Evolutionary conservation across 176 grass and related monocot genomes (phyloP).

Genomic region (Poa annua): DNA sequence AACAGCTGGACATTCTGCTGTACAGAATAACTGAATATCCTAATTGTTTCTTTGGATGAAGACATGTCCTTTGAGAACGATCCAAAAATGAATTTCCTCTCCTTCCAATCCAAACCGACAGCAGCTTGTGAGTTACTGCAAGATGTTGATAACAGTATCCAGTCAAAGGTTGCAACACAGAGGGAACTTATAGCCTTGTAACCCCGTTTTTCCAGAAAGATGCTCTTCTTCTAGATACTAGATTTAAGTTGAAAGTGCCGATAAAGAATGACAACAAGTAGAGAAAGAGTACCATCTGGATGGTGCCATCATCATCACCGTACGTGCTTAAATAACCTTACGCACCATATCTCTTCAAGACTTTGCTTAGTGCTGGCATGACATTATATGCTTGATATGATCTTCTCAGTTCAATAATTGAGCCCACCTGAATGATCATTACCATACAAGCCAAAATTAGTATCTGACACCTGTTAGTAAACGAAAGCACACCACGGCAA

Average conservation of each 20-base stretch:
- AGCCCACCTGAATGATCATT: slow-evolving; percentile 80
- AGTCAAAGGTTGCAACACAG: background rate
- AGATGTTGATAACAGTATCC: background rate
- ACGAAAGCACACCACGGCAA: background rate
- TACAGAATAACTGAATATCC: background rate
- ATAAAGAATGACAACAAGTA: slow-evolving; percentile 23
- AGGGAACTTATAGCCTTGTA: background rate
- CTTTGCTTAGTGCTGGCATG: slow-evolving; percentile 97
- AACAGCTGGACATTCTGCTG: background rate
- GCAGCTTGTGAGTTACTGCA: background rate
- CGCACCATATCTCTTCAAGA: slow-evolving; percentile 96
- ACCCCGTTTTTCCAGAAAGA: background rate
- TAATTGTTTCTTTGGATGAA: slow-evolving; percentile 11
- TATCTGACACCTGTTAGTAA: background rate
- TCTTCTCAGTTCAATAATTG: slow-evolving; percentile 96
- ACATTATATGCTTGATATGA: slow-evolving; percentile 99
- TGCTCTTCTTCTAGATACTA: background rate
- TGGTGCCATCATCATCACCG: slow-evolving; percentile 29
- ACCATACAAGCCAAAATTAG: slow-evolving; percentile 20
- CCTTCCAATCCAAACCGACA: background rate
- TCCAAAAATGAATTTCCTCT: slow-evolving; percentile 6
- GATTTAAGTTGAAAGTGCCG: slow-evolving; percentile 8
- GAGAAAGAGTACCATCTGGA: slow-evolving; percentile 32
- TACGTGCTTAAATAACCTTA: slow-evolving; percentile 43
- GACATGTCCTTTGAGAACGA: background rate